Evolutionary conservation across 805 yeast genomes (phyloP), one percentile per base, ranked within the genome.

Genomic region (Phaffomyces opuntiae): DNA sequence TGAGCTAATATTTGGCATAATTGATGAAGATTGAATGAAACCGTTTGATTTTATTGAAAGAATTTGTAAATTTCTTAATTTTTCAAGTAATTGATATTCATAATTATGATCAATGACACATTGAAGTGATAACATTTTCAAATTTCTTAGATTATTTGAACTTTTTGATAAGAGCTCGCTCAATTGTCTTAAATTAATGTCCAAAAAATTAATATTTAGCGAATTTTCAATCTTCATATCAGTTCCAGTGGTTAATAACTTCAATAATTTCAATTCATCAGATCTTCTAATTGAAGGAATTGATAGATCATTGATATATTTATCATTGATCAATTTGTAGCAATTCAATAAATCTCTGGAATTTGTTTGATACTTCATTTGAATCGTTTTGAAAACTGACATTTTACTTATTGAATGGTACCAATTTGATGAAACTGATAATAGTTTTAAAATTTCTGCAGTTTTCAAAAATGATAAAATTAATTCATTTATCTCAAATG

Each of bases 181-280:
- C 1, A 59, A 17, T 12, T 49, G 47, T 17, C 52, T 50, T 44
- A 55, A 44, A 3, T 50, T 39, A 2, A 46, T 26, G 11, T 53
- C 56, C 11, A 44, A 19, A 36, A 59, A 52, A 2, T 40, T 45
- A 16, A 56, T 9, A 9, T 50, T 54, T 12, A 59, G 38, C 1
- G 40, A 26, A 2, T 44, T 52, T 8, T n/a, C 36, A 7, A 56
- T 41, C 8, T 17, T 7, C 1, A 55, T 9, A 5, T 34, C 25
- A 0, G 53, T 42, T 31, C 47, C 51, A 1, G 45, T 19, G 2
- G 52, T 32, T 3, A 55, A 37, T 1, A 39, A 45, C 7, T 48
- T 48, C 5, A 56, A 17, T 1, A 55, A 42, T n/a, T 46, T 50
- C 19, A 44, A 39, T 39, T 56, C 63, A 21, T 57, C 63, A 5